These are phyloP conservation scores for Fusarium robinianum DNA, from an alignment of 2,329 filamentous ascomycete genomes.

Conservation along the genomic window DNA sequence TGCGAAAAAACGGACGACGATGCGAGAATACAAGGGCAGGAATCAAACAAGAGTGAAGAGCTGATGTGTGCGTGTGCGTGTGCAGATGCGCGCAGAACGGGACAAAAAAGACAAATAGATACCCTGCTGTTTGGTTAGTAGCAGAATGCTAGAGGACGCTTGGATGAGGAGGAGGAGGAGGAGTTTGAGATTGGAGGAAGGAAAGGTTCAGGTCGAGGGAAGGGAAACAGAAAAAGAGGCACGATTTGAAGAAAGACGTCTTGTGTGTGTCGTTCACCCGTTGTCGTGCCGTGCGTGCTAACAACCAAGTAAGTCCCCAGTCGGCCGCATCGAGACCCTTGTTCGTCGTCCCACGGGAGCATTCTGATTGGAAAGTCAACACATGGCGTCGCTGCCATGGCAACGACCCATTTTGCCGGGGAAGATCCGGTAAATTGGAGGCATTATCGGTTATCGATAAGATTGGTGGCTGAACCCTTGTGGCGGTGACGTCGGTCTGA, in stretches of 20 bases:
- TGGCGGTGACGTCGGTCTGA: conserved; percentile 27
- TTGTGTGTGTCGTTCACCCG: too few species aligned
- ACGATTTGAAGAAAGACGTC: conserved; percentile 25
- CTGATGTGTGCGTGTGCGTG: too few species aligned
- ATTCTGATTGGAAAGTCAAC: conserved; percentile 43
- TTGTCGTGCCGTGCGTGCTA: conserved; percentile 34
- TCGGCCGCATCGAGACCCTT: conserved; percentile 15
- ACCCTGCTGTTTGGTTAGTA: conserved; percentile 42
- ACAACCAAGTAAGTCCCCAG: conserved; percentile 4
- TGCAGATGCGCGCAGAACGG: too few species aligned
- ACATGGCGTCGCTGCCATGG: conserved; percentile 44
- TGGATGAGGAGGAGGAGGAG: too few species aligned
- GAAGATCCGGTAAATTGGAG: conserved; percentile 27
- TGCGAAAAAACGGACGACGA: conserved; percentile 8
- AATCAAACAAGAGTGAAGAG: too few species aligned
- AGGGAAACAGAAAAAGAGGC: conserved; percentile 16
- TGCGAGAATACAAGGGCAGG: conserved; percentile 15
- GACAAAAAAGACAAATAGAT: conserved; percentile 27
- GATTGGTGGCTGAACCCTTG: conserved; percentile 2
- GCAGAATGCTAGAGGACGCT: conserved; percentile 28
- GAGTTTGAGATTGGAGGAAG: conserved; percentile 2
- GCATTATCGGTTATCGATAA: conserved; percentile 32
- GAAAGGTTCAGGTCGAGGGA: conserved; percentile 5
- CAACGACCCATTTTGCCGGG: conserved; percentile 38
- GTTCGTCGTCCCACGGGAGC: conserved; percentile 27